phyloP scores from a whole-genome alignment of 2,329 filamentous ascomycete genomes.

The Aspergillus sp. region DNA sequence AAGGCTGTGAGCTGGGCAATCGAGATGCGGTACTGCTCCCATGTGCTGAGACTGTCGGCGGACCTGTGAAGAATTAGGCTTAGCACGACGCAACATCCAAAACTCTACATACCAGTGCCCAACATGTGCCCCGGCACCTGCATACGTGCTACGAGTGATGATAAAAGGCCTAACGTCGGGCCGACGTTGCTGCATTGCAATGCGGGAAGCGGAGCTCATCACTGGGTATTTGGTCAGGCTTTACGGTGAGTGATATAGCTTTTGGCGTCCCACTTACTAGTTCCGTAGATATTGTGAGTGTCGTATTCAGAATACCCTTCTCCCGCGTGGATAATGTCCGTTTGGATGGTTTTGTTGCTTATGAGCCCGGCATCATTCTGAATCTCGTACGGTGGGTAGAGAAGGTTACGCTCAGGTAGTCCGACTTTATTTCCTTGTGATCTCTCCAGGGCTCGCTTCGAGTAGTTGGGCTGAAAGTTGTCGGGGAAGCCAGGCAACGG shows the following conservation, averaged over 20 bases:
- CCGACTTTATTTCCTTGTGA: conserved; percentile 45
- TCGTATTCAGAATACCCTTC: conserved; percentile 69
- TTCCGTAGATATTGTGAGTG: conserved; percentile 74
- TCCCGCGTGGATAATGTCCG: conserved; percentile 63
- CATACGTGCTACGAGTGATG: conserved; percentile 75
- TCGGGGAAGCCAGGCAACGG: conserved; percentile 68
- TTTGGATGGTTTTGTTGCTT: conserved; percentile 62
- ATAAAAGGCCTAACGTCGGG: conserved; percentile 66
- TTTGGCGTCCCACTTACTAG: conserved; percentile 41
- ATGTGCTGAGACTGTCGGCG: conserved; percentile 61
- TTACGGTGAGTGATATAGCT: not conserved
- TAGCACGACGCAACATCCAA: not conserved
- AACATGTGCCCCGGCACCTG: conserved; percentile 64
- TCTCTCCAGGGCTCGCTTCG: conserved; percentile 14
- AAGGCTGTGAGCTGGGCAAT: conserved; percentile 63
- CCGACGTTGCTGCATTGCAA: conserved; percentile 66
- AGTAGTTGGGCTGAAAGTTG: conserved; percentile 61
- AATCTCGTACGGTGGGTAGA: conserved; percentile 66
- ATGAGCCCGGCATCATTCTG: conserved; percentile 58
- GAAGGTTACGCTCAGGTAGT: conserved; percentile 62
- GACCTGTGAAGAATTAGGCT: conserved; percentile 40
- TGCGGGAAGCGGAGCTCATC: conserved; percentile 67
- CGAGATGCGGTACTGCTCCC: conserved; percentile 60
- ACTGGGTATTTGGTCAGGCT: conserved; percentile 35
- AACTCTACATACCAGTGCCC: conserved; percentile 50